These are phyloP conservation scores for Ogataea zsoltii DNA, from an alignment of 805 yeast species.

Conservation along the genomic window DNA sequence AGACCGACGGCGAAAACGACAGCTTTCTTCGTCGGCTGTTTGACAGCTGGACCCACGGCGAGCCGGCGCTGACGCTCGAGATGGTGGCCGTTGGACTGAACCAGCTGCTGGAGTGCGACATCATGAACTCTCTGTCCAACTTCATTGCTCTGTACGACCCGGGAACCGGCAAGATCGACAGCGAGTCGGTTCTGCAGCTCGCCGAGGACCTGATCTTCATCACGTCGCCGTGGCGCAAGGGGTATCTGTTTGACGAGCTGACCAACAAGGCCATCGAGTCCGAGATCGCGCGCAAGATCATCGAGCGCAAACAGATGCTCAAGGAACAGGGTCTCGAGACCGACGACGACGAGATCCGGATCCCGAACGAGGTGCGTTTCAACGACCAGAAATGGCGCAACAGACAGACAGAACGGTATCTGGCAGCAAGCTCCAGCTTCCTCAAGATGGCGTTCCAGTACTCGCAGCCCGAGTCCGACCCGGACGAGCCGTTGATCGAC, in stretches of 20 bases:
- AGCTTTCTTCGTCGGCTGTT: constrained; percentile 66
- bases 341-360: constrained; percentile 39
- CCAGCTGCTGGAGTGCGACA: constrained; percentile 64
- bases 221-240: constrained; percentile 86
- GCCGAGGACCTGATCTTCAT: constrained; percentile 85
- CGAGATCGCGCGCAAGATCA: constrained; percentile 64
- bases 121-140: constrained; percentile 75
- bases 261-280: constrained; percentile 65
- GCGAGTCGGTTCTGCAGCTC: constrained; percentile 77
- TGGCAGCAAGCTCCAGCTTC: constrained; percentile 84
- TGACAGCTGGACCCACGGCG: constrained; percentile 64
- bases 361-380: constrained; percentile 61
- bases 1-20: constrained; percentile 34
- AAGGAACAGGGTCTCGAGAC: constrained; percentile 33
- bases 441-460: constrained; percentile 87
- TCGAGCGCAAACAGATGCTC: constrained; percentile 38
- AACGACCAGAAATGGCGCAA: constrained; percentile 62
- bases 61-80: constrained; percentile 60
- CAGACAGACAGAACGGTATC: constrained; percentile 74
- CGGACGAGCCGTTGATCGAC: constrained; percentile 42
- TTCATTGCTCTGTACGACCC: constrained; percentile 77
- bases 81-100: constrained; percentile 77
- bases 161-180: constrained; percentile 59
- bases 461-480: constrained; percentile 68
- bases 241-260: constrained; percentile 58